Conservation (phyloP, 768 basidiomycete species). For the Gloeophyllum trabeum region DNA sequence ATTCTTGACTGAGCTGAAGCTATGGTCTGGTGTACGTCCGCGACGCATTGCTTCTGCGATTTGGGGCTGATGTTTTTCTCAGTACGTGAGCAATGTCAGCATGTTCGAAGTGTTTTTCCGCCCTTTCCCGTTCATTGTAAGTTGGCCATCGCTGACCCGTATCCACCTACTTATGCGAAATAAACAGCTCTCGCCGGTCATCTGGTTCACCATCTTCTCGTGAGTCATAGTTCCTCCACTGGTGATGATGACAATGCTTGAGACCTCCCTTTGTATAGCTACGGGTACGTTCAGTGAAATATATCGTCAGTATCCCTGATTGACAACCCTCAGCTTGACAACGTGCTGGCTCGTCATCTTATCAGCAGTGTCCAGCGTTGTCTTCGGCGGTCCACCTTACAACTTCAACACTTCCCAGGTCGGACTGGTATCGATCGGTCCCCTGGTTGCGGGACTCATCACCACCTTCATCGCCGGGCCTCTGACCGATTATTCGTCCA, state of each 20-base stretch:
- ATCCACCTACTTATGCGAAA: no score
- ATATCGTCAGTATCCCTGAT: no score
- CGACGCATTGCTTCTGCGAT: not conserved
- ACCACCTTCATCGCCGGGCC: not conserved
- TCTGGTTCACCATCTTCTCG: not conserved
- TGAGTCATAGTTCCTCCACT: not conserved
- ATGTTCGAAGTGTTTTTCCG: not conserved
- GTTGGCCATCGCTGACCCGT: no score
- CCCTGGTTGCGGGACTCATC: not conserved
- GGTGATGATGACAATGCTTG: not conserved
- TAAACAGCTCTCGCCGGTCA: not conserved
- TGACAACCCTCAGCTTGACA: not conserved
- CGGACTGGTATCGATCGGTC: not conserved
- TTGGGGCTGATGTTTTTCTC: not conserved
- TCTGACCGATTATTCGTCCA: not conserved
- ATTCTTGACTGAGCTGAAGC: not conserved
- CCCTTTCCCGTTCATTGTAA: not conserved
- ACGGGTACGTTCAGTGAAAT: no score
- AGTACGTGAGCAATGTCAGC: not conserved
- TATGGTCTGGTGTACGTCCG: not conserved
- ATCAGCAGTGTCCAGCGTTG: not conserved
- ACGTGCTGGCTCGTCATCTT: not conserved
- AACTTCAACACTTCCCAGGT: not conserved
- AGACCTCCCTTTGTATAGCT: no score
- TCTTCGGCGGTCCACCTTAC: not conserved